phyloP scores from a whole-genome alignment of 108 stramenopile genomes.

The Pseudonitzschia multiseries region DNA sequence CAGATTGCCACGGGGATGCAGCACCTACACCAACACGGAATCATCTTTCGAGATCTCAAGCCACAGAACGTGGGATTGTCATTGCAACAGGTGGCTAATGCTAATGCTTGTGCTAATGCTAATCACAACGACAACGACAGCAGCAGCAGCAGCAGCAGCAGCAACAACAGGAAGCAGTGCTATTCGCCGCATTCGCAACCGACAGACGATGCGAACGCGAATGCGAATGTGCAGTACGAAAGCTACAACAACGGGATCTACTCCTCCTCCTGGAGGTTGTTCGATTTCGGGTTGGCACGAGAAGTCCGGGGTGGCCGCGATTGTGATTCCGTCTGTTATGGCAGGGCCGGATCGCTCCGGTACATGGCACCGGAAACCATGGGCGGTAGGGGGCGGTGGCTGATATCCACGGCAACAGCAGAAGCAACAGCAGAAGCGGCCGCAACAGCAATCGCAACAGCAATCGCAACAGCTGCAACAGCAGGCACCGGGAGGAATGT shows the following conservation, averaged over 20 bases:
- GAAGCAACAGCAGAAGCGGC: neutral
- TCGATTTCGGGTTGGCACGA: constrained; percentile 63
- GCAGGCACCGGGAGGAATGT: too few relatives aligned
- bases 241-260: too few relatives aligned
- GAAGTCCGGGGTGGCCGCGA: constrained; percentile 1
- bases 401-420: neutral
- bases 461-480: too few relatives aligned
- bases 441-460: too few relatives aligned
- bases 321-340: neutral
- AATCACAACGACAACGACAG: too few relatives aligned
- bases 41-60: constrained; percentile 82
- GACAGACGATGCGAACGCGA: too few relatives aligned
- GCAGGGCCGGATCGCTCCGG: constrained; percentile 27
- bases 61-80: constrained; percentile 65
- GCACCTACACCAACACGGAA: constrained; percentile 34
- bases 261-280: constrained; percentile 59
- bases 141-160: too few relatives aligned
- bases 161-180: too few relatives aligned
- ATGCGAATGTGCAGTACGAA: too few relatives aligned
- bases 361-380: constrained; percentile 63
- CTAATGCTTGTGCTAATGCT: neutral
- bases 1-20: constrained; percentile 40
- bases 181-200: too few relatives aligned
- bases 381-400: constrained; percentile 10
- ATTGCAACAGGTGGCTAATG: neutral